Conservation (phyloP, 441 rosid species). For the Populus hybrid region DNA sequence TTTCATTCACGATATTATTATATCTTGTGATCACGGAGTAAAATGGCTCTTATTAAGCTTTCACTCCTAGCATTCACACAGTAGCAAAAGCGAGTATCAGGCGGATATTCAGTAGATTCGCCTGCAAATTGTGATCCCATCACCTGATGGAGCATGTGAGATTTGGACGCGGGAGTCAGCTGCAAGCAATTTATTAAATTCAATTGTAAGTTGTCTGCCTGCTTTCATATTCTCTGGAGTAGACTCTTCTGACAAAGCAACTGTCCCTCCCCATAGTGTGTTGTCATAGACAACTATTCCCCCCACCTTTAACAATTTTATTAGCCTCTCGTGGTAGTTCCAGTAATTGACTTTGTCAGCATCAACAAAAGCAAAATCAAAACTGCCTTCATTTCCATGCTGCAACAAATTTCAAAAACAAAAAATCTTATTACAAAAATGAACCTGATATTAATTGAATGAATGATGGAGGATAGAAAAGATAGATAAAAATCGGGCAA, state of each 20-base stretch:
- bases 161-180: slow-evolving; percentile 55
- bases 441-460: too few relatives aligned
- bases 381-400: slow-evolving; percentile 53
- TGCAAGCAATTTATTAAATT: slow-evolving; percentile 47
- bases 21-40: too few relatives aligned
- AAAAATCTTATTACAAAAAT: not conserved
- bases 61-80: too few relatives aligned
- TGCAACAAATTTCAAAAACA: slow-evolving; percentile 20
- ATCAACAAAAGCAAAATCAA: slow-evolving; percentile 69
- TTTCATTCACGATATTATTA: too few relatives aligned
- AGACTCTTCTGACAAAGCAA: slow-evolving; percentile 40
- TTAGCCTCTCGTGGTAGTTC: slow-evolving; percentile 60
- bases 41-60: too few relatives aligned
- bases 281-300: slow-evolving; percentile 63
- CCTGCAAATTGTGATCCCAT: slow-evolving; percentile 70
- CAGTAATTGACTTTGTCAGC: slow-evolving; percentile 55
- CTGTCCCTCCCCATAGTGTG: slow-evolving; percentile 62
- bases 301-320: slow-evolving; percentile 57
- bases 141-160: slow-evolving; percentile 46
- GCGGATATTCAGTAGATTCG: slow-evolving; percentile 25
- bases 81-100: too few relatives aligned
- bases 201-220: slow-evolving; percentile 22
- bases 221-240: slow-evolving; percentile 20
- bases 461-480: too few relatives aligned
- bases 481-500: too few relatives aligned